A percentile compares a stretch with the other conserved stretches of the same genome.
phyloP scores from a whole-genome alignment of 2,329 filamentous ascomycete species.

The Ceratocystis lukuohia region DNA sequence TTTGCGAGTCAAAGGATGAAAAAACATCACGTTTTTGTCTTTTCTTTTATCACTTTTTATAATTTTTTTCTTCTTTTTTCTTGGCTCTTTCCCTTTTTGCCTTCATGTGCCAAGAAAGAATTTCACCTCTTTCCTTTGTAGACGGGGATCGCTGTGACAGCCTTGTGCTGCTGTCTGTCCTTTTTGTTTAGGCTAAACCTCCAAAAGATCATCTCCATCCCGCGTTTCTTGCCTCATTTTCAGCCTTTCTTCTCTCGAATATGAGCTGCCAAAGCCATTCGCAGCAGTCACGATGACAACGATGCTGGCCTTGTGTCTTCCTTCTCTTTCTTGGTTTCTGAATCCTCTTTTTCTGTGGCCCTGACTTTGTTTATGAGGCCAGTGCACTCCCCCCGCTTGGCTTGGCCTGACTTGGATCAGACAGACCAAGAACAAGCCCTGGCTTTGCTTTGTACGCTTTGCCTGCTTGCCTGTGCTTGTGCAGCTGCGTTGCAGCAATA shows the following conservation, averaged over 20 bases:
- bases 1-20: not conserved
- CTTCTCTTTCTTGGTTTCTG: not conserved
- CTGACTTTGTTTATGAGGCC: not conserved
- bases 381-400: not conserved
- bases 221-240: not conserved
- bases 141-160: not conserved
- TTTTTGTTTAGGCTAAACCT: not conserved
- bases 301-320: not conserved
- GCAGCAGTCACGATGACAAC: too few species aligned
- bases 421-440: too few species aligned
- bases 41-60: not conserved
- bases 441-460: not conserved
- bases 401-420: not conserved
- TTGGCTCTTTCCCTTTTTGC: too few species aligned
- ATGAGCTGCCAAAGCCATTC: too few species aligned
- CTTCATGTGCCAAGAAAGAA: not conserved
- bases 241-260: not conserved
- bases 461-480: not conserved
- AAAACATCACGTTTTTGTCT: not conserved
- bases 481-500: slow-evolving; percentile 4
- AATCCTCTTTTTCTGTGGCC: not conserved
- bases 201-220: not conserved
- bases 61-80: too few species aligned
- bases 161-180: not conserved
- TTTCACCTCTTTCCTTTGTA: not conserved